Evolutionary conservation across 495 filamentous ascomycete species (phyloP), one percentile per base, ranked within the genome.

Genomic region (Cetradonia linearis): DNA sequence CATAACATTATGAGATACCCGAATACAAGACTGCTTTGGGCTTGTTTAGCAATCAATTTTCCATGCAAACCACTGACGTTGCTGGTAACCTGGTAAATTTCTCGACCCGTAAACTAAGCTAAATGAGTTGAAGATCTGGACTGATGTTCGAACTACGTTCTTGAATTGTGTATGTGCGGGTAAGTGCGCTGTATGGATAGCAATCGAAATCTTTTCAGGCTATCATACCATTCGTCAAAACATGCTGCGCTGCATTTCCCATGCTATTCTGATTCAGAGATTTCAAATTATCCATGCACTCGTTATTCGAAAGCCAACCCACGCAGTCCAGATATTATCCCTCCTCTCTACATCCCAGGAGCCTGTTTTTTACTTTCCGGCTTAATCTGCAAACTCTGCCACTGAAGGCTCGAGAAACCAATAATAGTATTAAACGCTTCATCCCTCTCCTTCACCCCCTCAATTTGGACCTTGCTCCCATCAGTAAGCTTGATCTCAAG

Each of bases 361-460:
- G 58, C 9, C 40, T 60, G 58, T n/a, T 49, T 33, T 5, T 53
- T 53, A 34, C 47, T 30, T 11, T 55, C 34, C 13, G 40, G 60
- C 56, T 58, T 52, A 27, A 60, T 53, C 56, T 68, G 63, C 33
- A 67, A 27, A 40, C 59, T 59, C 55, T 68, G 66, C 64, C 64
- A 68, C 46, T 68, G 63, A 40, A 70, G 47, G 2, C 68, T 68
- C 10, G 69, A 70, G 61, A 71, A 68, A 18, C 68, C 73, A 46
- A 74, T 65, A 20, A 74, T 63, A 11, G 66, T 64, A 58, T 73
- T 73, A 47, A 76, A 76, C 11, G 68, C 69, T 59, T 73, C 68
- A 60, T 76, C 70, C 46, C 73, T 64, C 37, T 70, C 63, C 37
- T 63, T 67, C 63, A 69, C 62, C 5, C 56, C 69, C 25, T 70